Evolutionary conservation across 1,139 yeast genomes (phyloP), one percentile per base, ranked within the genome.

Genomic region (Hansenula lynferdii): DNA sequence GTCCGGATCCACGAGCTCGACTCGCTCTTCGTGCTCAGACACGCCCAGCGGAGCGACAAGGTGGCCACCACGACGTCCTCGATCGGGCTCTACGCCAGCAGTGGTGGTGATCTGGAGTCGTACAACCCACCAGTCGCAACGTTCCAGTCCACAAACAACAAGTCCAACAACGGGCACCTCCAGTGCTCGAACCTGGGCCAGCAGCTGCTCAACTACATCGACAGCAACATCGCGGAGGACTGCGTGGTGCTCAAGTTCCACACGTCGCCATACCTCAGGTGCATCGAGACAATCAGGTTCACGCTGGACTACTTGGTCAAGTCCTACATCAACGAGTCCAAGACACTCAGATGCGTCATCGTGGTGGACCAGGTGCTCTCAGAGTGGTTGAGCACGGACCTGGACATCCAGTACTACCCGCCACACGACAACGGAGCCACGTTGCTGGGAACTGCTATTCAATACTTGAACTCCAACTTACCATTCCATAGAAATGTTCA

Each of bases 401-500:
- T 62, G 31, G 64, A 63, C 39, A 50, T 62, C 25, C 54, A 57
- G 28, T 56, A 53, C 36, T 53, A 58, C 31, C 70, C 70, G 2
- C 70, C 70, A 8, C 65, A 64, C 42, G 70, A 66, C 47, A 62
- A 61, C 39, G 70, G 70, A 11, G 59, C 56, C 12, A 53, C 67
- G 1, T 50, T 66, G 49, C 48, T 62, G 19, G 57, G 58, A 40
- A 57, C 61, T 34, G 60, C 66, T 8, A 56, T 62, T 31, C 56
- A 53, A 35, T 54, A 59, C 51, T 27, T 66, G 69, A 47, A 45
- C 27, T 47, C 56, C 15, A 51, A 51, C 35, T 30, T 52, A 21
- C 44, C 50, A 14, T 47, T 46, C 31, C 41, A 44, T 36, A 41
- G 39, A 19, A 51, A 49, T 37, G 41, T 36, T 9, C 34, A 32